Evolutionary conservation across 352 stramenopile species (phyloP).

Genomic region (Hyaloperonospora arabidopsidis): DNA sequence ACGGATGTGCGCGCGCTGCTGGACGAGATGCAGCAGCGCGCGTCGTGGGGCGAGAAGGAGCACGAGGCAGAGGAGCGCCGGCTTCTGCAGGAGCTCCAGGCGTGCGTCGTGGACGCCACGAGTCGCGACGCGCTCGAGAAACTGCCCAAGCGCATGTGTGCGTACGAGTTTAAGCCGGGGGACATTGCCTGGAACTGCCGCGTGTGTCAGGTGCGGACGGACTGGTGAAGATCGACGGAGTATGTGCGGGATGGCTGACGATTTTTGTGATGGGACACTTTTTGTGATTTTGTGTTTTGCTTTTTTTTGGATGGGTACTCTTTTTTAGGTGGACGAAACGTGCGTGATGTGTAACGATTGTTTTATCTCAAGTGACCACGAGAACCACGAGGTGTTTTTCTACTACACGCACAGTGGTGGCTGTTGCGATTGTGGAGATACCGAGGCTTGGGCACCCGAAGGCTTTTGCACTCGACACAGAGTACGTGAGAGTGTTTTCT

Average conservation of each 20-base stretch:
- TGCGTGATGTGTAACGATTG: conserved; percentile 98
- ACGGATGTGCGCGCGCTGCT: conserved; percentile 46
- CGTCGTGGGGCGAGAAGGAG: conserved; percentile 48
- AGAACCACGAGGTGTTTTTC: conserved; percentile 91
- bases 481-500: conserved; percentile 14
- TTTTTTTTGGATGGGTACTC: too few species aligned
- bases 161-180: conserved; percentile 91
- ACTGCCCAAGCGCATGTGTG: conserved; percentile 84
- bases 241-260: conserved; percentile 6
- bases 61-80: conserved; percentile 41
- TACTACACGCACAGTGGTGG: conserved; percentile 92
- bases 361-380: conserved; percentile 92
- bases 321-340: conserved; percentile 88
- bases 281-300: too few species aligned
- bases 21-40: conserved; percentile 43
- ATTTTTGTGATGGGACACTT: too few species aligned
- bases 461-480: conserved; percentile 94
- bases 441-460: conserved; percentile 90
- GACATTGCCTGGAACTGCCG: conserved; percentile 97
- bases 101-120: conserved; percentile 50
- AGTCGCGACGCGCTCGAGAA: conserved; percentile 39
- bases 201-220: conserved; percentile 55
- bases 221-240: too few species aligned
- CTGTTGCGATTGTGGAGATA: conserved; percentile 97
- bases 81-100: conserved; percentile 44